These are phyloP conservation scores for Phytophthora constricta DNA, from an alignment of 352 stramenopile species.

Conservation along the genomic window DNA sequence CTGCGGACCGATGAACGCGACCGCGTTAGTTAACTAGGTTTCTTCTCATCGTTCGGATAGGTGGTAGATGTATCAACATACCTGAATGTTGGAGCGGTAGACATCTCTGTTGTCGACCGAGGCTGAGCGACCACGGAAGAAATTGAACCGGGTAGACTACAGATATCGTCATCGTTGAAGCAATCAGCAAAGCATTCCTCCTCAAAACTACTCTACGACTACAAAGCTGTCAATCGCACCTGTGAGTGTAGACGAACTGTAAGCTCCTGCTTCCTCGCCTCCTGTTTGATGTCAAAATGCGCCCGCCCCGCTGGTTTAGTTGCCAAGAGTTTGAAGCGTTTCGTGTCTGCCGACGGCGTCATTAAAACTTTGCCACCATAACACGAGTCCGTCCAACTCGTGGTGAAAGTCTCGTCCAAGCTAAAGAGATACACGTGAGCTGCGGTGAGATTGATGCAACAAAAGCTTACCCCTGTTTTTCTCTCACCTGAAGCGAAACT, in stretches of 20 bases:
- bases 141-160: constrained; percentile 51
- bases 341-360: constrained; percentile 46
- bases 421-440: constrained; percentile 27
- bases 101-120: constrained; percentile 40
- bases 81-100: constrained; percentile 59
- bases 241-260: constrained; percentile 63
- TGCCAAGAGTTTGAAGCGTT: constrained; percentile 62
- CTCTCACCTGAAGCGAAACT: constrained; percentile 75
- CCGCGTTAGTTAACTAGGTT: not conserved
- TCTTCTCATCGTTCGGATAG: not conserved
- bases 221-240: constrained; percentile 20
- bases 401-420: constrained; percentile 63
- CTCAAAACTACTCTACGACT: too few relatives aligned
- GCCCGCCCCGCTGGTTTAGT: constrained; percentile 52
- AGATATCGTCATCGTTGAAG: not conserved
- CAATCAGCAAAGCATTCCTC: not conserved
- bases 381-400: constrained; percentile 65
- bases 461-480: not conserved
- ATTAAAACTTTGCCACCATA: constrained; percentile 74
- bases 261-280: constrained; percentile 76
- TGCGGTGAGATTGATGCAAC: not conserved
- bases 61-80: constrained; percentile 1
- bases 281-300: constrained; percentile 76
- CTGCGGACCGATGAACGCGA: constrained; percentile 26
- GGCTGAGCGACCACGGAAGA: constrained; percentile 50